A percentile compares a stretch with the other conserved stretches of the same genome.
phyloP scores from a whole-genome alignment of 192 early-diverging fungal species.

The Coemansia umbellata region DNA sequence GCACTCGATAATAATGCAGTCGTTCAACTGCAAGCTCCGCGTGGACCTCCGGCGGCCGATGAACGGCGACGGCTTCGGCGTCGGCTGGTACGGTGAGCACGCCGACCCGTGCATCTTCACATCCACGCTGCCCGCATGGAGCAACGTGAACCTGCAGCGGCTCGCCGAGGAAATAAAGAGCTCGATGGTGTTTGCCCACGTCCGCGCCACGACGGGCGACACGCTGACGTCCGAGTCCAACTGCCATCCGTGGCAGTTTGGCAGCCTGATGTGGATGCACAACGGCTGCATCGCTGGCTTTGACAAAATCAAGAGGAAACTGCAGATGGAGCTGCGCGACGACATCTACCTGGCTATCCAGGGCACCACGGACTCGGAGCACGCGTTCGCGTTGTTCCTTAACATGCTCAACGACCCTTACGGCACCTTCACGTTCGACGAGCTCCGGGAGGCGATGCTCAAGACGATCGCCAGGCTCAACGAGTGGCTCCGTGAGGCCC shows the following conservation, averaged over 20 bases:
- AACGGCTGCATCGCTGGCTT: slow-evolving; percentile 70
- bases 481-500: slow-evolving; percentile 51
- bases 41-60: slow-evolving; percentile 60
- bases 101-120: slow-evolving; percentile 72
- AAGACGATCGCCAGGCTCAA: slow-evolving; percentile 72
- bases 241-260: slow-evolving; percentile 64
- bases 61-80: slow-evolving; percentile 81
- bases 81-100: slow-evolving; percentile 72
- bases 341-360: slow-evolving; percentile 67
- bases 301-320: slow-evolving; percentile 61
- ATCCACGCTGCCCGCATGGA: slow-evolving; percentile 78
- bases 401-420: slow-evolving; percentile 55
- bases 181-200: slow-evolving; percentile 73
- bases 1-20: slow-evolving; percentile 80
- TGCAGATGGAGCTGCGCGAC: slow-evolving; percentile 61
- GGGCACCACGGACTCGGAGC: slow-evolving; percentile 79
- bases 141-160: slow-evolving; percentile 70
- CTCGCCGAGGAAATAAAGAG: slow-evolving; percentile 74
- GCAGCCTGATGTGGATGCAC: slow-evolving; percentile 81
- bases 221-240: slow-evolving; percentile 69
- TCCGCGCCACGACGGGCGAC: slow-evolving; percentile 70
- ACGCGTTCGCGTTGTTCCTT: slow-evolving; percentile 76
- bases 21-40: slow-evolving; percentile 68
- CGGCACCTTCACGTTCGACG: slow-evolving; percentile 54
- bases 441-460: slow-evolving; percentile 69